phyloP scores from a whole-genome alignment of 202 grass and related monocot species.

The Panicum hallii region DNA sequence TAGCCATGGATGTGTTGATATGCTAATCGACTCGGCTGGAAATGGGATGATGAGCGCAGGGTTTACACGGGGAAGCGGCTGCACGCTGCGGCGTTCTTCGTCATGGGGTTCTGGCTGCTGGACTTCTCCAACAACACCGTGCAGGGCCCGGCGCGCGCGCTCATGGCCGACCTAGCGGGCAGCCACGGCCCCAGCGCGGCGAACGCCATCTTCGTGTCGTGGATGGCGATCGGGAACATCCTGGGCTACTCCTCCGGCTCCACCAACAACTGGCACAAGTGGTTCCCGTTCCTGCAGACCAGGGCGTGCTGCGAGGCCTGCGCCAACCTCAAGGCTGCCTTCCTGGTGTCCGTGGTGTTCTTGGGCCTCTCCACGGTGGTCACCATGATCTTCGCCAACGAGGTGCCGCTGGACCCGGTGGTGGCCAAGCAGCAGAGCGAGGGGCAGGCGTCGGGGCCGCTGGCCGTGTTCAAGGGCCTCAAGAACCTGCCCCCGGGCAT shows the following conservation, averaged over 20 bases:
- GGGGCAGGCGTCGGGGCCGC: constrained; percentile 36
- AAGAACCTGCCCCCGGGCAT: constrained; percentile 78
- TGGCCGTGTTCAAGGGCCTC: constrained; percentile 57
- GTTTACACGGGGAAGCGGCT: constrained; percentile 71
- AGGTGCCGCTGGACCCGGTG: constrained; percentile 52
- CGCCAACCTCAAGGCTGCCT: constrained; percentile 90
- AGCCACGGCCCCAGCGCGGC: constrained; percentile 63
- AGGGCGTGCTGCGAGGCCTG: constrained; percentile 83
- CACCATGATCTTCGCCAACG: constrained; percentile 69
- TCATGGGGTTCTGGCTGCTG: constrained; percentile 82
- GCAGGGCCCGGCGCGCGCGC: constrained; percentile 79
- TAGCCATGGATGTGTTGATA: neutral
- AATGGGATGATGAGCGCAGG: constrained; percentile 31
- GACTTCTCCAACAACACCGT: constrained; percentile 89
- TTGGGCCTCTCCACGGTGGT: constrained; percentile 55
- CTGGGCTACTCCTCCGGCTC: constrained; percentile 86
- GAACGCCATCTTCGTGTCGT: constrained; percentile 83
- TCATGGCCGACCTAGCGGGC: constrained; percentile 87
- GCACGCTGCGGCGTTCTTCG: constrained; percentile 64
- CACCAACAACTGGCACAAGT: constrained; percentile 71
- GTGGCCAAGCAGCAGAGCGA: constrained; percentile 10
- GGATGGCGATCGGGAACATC: constrained; percentile 87
- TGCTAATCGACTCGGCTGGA: neutral
- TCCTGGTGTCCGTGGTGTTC: constrained; percentile 79
- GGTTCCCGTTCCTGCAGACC: constrained; percentile 88